Percentiles rank a stretch among this genome's conserved stretches.
Conservation (phyloP, 2,329 filamentous ascomycete genomes). For the Coniochaeta hoffmannii region DNA sequence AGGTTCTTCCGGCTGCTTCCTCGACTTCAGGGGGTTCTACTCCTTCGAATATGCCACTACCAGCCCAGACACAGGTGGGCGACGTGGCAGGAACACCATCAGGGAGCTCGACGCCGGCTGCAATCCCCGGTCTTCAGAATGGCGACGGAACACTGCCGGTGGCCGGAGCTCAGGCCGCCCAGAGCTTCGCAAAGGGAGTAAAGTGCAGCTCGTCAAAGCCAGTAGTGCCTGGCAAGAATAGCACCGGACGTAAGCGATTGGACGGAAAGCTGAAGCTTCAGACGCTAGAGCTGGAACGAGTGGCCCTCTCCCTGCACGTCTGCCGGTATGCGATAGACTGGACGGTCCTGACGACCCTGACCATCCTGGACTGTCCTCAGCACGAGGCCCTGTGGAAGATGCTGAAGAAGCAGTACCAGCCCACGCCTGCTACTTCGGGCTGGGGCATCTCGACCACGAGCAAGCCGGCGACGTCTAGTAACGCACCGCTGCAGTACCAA, state of each 20-base stretch:
- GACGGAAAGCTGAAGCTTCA: conserved; percentile 59
- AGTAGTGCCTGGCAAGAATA: conserved; percentile 7
- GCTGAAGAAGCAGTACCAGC: conserved; percentile 55
- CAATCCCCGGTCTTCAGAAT: not conserved
- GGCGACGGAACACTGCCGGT: not conserved
- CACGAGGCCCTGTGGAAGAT: conserved; percentile 71
- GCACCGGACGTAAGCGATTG: conserved; percentile 25
- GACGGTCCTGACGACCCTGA: conserved; percentile 62
- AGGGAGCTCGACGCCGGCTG: not conserved
- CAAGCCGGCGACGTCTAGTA: conserved; percentile 16
- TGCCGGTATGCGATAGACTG: conserved; percentile 67
- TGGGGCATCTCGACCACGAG: conserved; percentile 17
- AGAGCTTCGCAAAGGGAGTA: not conserved
- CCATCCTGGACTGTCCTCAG: conserved; percentile 64
- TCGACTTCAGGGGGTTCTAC: not conserved
- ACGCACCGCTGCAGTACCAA: conserved; percentile 42
- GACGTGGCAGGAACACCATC: not conserved
- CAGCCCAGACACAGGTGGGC: not conserved
- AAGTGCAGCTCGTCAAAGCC: not conserved
- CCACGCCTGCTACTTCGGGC: conserved; percentile 23
- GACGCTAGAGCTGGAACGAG: conserved; percentile 65
- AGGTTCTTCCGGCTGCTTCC: not conserved
- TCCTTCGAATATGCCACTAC: not conserved
- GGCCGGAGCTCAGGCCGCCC: not conserved
- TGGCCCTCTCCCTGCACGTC: conserved; percentile 66